phyloP scores from a whole-genome alignment of 2,329 filamentous ascomycete species.

The Hypoxylon sp. region DNA sequence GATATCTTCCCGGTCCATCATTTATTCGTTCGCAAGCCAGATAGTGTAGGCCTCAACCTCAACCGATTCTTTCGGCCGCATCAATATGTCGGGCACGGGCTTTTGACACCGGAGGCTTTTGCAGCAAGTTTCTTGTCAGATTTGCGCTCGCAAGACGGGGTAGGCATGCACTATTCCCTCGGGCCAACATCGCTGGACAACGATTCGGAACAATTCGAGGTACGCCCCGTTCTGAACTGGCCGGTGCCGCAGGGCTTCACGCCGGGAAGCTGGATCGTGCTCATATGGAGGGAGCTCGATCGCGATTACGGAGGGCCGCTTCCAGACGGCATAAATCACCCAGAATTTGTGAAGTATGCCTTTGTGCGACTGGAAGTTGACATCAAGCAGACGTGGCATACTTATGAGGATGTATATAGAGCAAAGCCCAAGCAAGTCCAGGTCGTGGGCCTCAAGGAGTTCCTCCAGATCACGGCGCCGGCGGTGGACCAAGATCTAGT shows the following conservation, averaged over 20 bases:
- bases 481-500: background rate
- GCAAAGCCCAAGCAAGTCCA: background rate
- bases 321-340: too few species aligned
- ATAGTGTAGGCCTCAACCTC: background rate
- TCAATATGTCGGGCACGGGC: background rate
- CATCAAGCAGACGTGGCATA: background rate
- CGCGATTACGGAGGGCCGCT: too few species aligned
- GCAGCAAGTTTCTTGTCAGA: background rate
- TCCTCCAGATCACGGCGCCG: background rate
- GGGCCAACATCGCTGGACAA: background rate
- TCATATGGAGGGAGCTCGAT: background rate
- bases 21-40: background rate
- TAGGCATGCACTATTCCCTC: background rate
- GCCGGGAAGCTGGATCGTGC: background rate
- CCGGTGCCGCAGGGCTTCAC: background rate
- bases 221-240: background rate
- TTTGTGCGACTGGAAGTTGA: background rate
- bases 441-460: background rate
- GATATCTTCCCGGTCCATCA: background rate
- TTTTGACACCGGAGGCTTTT: background rate
- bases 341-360: slow-evolving; percentile 1
- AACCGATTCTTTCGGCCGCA: background rate
- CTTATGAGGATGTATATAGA: background rate
- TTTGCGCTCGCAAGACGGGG: background rate
- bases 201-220: background rate